phyloP scores from a whole-genome alignment of 192 early-diverging fungal species.

The Phlyctochytrium arcticum region DNA sequence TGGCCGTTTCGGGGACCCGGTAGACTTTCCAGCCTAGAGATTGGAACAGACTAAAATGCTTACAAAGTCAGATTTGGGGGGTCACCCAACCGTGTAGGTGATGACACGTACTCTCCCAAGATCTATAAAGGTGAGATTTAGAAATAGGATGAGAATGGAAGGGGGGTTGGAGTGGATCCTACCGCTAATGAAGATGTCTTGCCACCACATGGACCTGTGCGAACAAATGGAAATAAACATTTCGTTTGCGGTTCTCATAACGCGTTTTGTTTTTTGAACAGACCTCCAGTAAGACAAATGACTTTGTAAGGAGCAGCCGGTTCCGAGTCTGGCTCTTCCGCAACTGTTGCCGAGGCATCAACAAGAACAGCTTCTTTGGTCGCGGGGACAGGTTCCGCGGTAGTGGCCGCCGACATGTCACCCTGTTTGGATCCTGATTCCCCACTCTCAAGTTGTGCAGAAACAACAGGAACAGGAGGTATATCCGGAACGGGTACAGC shows the following conservation, averaged over 20 bases:
- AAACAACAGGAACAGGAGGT: too few relatives aligned
- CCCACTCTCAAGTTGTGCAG: too few relatives aligned
- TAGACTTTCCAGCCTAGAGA: slow-evolving; percentile 41
- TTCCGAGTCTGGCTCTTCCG: too few relatives aligned
- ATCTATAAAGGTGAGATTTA: slow-evolving; percentile 1
- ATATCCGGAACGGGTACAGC: too few relatives aligned
- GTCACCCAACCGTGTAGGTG: neutral
- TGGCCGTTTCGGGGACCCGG: slow-evolving; percentile 44
- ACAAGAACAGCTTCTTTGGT: too few relatives aligned
- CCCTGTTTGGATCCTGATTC: too few relatives aligned
- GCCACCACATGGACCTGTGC: slow-evolving; percentile 38
- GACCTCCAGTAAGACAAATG: slow-evolving; percentile 31
- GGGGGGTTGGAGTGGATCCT: neutral
- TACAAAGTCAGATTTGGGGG: neutral
- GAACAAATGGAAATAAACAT: neutral
- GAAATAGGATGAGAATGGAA: neutral
- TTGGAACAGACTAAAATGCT: slow-evolving; percentile 29
- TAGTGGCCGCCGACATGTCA: too few relatives aligned
- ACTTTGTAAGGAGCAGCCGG: slow-evolving; percentile 26
- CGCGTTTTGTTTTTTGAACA: neutral
- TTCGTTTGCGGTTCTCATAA: neutral
- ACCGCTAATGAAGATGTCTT: slow-evolving; percentile 39
- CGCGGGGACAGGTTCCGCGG: too few relatives aligned
- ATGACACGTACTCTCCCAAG: slow-evolving; percentile 8
- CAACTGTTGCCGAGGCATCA: too few relatives aligned